Evolutionary conservation across 108 stramenopile genomes (phyloP).

Genomic region (Asterionellopsis glacialis): DNA sequence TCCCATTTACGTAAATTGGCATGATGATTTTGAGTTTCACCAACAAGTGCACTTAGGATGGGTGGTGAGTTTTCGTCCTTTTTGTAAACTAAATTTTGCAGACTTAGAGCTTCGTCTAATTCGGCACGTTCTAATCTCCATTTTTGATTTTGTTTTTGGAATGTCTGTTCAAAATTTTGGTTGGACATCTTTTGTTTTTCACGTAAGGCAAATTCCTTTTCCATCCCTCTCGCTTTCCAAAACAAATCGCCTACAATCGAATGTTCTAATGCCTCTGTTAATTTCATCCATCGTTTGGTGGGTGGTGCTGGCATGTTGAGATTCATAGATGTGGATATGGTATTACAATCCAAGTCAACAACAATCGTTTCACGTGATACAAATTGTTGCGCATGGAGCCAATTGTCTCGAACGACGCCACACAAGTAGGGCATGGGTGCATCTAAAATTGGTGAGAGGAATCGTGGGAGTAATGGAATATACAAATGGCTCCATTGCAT

Average conservation of each 20-base stretch:
- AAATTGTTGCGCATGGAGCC: slow-evolving; percentile 60
- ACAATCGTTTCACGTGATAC: slow-evolving; percentile 80
- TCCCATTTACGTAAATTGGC: slow-evolving; percentile 50
- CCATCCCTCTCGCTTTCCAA: slow-evolving; percentile 69
- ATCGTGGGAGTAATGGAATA: slow-evolving; percentile 79
- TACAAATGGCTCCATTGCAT: slow-evolving; percentile 93
- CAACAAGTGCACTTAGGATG: slow-evolving; percentile 17
- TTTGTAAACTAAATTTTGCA: slow-evolving; percentile 49
- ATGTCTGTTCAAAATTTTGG: slow-evolving; percentile 7
- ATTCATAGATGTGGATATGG: slow-evolving; percentile 14
- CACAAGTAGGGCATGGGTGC: slow-evolving; percentile 90
- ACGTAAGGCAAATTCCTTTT: slow-evolving; percentile 31
- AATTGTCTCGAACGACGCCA: slow-evolving; percentile 78
- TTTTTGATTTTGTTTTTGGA: slow-evolving; percentile 22
- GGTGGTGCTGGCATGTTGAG: slow-evolving; percentile 53
- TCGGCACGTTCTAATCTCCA: slow-evolving; percentile 71
- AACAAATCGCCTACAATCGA: slow-evolving; percentile 70
- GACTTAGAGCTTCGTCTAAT: slow-evolving; percentile 75
- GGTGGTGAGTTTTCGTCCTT: slow-evolving; percentile 33
- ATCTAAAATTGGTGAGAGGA: slow-evolving; percentile 82
- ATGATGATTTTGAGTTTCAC: slow-evolving; percentile 31
- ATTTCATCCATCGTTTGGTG: slow-evolving; percentile 65
- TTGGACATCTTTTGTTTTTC: slow-evolving; percentile 4
- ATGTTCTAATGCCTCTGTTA: slow-evolving; percentile 52
- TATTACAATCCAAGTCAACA: slow-evolving; percentile 85